Evolutionary conservation across 2,329 filamentous ascomycete species (phyloP).

Genomic region (Didymella arachidicola): DNA sequence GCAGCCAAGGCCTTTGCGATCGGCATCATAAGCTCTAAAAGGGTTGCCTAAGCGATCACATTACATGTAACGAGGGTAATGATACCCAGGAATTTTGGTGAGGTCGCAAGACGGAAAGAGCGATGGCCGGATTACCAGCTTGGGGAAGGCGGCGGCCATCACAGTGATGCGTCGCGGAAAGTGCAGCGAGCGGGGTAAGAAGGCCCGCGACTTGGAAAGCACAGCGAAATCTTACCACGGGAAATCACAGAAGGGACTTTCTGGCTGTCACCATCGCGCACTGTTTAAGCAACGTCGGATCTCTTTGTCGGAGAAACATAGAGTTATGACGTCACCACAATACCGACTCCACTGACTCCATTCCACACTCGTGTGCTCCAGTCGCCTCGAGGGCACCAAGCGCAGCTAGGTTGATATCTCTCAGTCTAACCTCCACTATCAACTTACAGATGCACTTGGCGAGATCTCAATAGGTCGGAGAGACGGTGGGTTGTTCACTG

Average conservation of each 20-base stretch:
- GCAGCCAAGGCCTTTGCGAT: constrained; percentile 2
- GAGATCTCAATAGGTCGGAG: neutral
- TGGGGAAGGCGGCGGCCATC: constrained; percentile 6
- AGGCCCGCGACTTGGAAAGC: neutral
- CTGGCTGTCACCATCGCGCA: neutral
- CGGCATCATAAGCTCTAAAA: constrained; percentile 1
- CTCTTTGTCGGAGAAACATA: neutral
- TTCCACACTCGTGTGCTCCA: neutral
- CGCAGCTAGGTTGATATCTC: neutral
- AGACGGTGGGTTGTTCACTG: neutral
- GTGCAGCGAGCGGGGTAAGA: constrained; percentile 20
- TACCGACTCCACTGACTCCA: too few species aligned
- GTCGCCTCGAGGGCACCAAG: neutral
- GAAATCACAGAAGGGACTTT: too few species aligned
- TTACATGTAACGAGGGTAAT: constrained; percentile 3
- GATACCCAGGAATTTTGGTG: constrained; percentile 1
- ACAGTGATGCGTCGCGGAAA: neutral
- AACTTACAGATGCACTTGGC: neutral
- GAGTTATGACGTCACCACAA: neutral
- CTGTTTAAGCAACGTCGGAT: neutral
- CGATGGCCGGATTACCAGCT: constrained; percentile 7
- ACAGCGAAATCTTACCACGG: too few species aligned
- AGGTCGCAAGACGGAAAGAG: neutral
- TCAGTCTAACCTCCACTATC: neutral
- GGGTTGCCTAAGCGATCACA: neutral